Conservation (phyloP, 2,329 filamentous ascomycete species). For the Zopfia rhizophila region DNA sequence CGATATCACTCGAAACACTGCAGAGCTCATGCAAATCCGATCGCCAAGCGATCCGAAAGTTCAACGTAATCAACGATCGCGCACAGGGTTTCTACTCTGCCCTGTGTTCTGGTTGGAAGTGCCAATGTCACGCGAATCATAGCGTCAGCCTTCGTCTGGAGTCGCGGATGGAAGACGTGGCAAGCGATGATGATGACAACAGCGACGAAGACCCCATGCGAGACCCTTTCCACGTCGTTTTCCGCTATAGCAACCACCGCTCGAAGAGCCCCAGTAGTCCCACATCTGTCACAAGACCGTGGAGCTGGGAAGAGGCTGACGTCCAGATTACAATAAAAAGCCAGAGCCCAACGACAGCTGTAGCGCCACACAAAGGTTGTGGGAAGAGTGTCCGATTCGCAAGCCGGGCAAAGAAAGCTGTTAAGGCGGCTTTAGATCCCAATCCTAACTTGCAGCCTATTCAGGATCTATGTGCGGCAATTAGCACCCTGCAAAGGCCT, state of each 20-base stretch:
- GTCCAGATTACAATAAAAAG: slow-evolving; percentile 20
- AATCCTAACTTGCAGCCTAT: slow-evolving; percentile 26
- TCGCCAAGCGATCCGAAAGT: slow-evolving; percentile 27
- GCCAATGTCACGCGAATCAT: slow-evolving; percentile 34
- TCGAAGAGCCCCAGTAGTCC: neutral
- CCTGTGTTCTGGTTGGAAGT: slow-evolving; percentile 33
- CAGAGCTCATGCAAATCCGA: slow-evolving; percentile 12
- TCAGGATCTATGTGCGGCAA: slow-evolving; percentile 28
- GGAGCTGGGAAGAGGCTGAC: slow-evolving; percentile 34
- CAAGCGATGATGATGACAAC: slow-evolving; percentile 24
- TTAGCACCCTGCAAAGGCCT: slow-evolving; percentile 23
- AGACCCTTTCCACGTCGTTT: slow-evolving; percentile 31
- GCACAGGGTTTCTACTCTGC: slow-evolving; percentile 30
- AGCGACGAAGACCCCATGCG: slow-evolving; percentile 18
- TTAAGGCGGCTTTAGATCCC: slow-evolving; percentile 26
- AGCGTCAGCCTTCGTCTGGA: slow-evolving; percentile 36
- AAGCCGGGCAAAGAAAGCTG: slow-evolving; percentile 26
- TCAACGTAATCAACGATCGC: slow-evolving; percentile 29
- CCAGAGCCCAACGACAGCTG: neutral
- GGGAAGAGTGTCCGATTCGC: slow-evolving; percentile 27
- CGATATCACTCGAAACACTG: slow-evolving; percentile 24
- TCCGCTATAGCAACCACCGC: slow-evolving; percentile 20
- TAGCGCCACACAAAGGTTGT: neutral
- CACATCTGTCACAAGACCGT: slow-evolving; percentile 10
- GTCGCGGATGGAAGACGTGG: slow-evolving; percentile 24